Evolutionary conservation across 75 land plant species (phyloP).

Genomic region (Gnetum montanum): DNA sequence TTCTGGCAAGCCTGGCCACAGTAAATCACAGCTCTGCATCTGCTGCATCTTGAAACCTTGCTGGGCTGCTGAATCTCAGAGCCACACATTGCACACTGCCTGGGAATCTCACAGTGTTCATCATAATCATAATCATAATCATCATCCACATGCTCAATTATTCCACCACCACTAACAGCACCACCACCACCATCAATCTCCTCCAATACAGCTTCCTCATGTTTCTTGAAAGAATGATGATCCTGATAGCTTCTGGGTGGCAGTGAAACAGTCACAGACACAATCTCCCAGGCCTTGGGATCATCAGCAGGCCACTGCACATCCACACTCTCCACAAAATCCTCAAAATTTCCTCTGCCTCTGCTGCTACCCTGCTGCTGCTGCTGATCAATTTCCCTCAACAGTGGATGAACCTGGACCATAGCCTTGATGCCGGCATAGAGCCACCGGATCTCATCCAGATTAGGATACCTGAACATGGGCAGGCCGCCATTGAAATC

Average conservation of each 20-base stretch:
- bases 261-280: constrained; percentile 37
- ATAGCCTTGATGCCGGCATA: constrained; percentile 52
- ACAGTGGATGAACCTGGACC: constrained; percentile 35
- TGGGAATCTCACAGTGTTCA: constrained; percentile 11
- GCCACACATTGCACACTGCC: constrained; percentile 50
- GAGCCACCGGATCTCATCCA: constrained; percentile 57
- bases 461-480: constrained; percentile 31
- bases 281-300: constrained; percentile 33
- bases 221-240: too few species aligned
- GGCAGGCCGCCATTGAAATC: constrained; percentile 22
- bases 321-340: constrained; percentile 46
- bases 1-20: constrained; percentile 57
- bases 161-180: too few species aligned
- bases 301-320: constrained; percentile 64
- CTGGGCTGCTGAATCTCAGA: constrained; percentile 33
- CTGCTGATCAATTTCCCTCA: constrained; percentile 19
- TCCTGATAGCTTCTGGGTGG: constrained; percentile 39
- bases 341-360: constrained; percentile 36
- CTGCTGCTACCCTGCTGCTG: constrained; percentile 9
- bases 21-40: constrained; percentile 58
- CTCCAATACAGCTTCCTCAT: too few species aligned
- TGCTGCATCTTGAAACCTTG: constrained; percentile 40
- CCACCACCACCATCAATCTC: too few species aligned
- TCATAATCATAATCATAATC: constrained; percentile 8
- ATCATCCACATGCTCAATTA: constrained; percentile 26